phyloP scores from a whole-genome alignment of 129 eudicot genomes.

The Flaveria trinervia region DNA sequence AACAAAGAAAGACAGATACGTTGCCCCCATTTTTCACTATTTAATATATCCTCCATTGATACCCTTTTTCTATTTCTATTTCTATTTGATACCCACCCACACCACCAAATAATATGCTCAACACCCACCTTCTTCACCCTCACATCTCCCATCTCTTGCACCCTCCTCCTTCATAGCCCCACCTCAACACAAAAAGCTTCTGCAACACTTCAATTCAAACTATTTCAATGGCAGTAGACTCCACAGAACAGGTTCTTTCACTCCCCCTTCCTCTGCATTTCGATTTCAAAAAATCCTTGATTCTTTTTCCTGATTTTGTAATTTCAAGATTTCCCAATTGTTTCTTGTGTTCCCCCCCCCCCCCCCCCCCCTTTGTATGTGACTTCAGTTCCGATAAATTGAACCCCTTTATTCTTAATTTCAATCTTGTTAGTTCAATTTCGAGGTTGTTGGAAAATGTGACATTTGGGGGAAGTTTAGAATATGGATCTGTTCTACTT shows the following conservation, averaged over 20 bases:
- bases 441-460: slow-evolving; percentile 4
- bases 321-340: neutral
- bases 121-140: slow-evolving; percentile 3
- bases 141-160: neutral
- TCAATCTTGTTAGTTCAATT: neutral
- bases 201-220: slow-evolving; percentile 34
- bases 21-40: neutral
- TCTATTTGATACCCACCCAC: no score
- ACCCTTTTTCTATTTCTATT: no score
- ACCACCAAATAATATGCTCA: no score
- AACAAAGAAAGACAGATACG: neutral
- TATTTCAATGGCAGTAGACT: slow-evolving; percentile 49
- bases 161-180: neutral
- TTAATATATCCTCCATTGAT: neutral
- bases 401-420: neutral
- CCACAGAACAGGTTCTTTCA: slow-evolving; percentile 45
- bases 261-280: slow-evolving; percentile 14
- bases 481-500: slow-evolving; percentile 17
- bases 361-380: neutral
- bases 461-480: neutral
- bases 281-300: neutral
- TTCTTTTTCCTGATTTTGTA: neutral
- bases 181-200: neutral
- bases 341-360: neutral
- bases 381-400: slow-evolving; percentile 4